Evolutionary conservation across 345 rosid species (phyloP).

Genomic region (Ceriops zippeliana): DNA sequence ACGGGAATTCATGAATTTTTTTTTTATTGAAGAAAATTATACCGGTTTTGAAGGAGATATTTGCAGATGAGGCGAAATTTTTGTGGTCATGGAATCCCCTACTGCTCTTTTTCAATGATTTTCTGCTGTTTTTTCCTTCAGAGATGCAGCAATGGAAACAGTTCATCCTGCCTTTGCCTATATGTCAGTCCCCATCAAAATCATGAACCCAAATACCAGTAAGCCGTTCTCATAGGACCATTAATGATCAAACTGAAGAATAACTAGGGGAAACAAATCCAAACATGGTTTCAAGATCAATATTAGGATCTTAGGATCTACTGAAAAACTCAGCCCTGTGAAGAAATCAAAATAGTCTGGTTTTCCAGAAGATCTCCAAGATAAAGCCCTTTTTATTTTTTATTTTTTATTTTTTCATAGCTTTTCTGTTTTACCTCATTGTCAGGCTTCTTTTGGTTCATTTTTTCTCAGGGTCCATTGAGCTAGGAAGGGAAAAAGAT

Average conservation of each 20-base stretch:
- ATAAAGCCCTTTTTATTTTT: background rate
- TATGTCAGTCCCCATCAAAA: constrained; percentile 31
- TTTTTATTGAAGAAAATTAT: background rate
- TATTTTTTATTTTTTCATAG: background rate
- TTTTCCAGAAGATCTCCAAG: constrained; percentile 13
- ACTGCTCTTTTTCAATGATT: constrained; percentile 55
- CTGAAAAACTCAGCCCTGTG: constrained; percentile 15
- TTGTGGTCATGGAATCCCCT: constrained; percentile 53
- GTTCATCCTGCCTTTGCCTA: constrained; percentile 32
- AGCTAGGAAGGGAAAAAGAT: constrained; percentile 12
- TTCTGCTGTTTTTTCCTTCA: constrained; percentile 37
- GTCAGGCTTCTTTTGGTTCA: constrained; percentile 5
- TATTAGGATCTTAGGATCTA: constrained; percentile 2
- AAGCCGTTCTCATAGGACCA: background rate
- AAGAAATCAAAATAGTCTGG: constrained; percentile 9
- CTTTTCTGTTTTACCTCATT: too few species aligned
- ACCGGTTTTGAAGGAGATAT: constrained; percentile 83
- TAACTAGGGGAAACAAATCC: background rate
- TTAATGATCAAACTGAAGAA: background rate
- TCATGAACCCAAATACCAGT: constrained; percentile 9
- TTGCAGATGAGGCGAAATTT: constrained; percentile 53
- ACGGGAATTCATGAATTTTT: background rate
- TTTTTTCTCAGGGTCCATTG: constrained; percentile 14
- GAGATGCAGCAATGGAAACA: constrained; percentile 63
- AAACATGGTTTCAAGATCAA: constrained; percentile 3